phyloP scores from a whole-genome alignment of 192 early-diverging fungal genomes.

The Chytriomyces sp. region DNA sequence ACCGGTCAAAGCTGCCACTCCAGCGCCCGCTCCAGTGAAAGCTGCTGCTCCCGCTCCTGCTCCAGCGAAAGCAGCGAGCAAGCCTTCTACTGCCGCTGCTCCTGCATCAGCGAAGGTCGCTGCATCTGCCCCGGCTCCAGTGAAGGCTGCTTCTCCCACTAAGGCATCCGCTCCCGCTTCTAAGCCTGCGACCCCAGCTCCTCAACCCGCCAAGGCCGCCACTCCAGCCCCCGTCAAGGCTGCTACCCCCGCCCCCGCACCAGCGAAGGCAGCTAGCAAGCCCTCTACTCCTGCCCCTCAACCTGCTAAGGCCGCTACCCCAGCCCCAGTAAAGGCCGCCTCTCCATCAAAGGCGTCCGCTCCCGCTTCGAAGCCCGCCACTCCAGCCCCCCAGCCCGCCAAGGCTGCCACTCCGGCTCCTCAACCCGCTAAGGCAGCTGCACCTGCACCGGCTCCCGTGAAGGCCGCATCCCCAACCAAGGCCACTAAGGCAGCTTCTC shows the following conservation, averaged over 20 bases:
- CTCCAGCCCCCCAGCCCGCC: not conserved
- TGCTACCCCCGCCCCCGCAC: not conserved
- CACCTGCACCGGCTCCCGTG: not conserved
- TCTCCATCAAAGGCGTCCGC: not conserved
- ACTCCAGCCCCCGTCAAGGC: not conserved
- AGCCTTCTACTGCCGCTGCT: constrained; percentile 7
- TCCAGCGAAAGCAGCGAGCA: constrained; percentile 1
- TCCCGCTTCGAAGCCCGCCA: not conserved
- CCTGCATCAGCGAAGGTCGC: constrained; percentile 8
- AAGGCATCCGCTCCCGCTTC: not conserved
- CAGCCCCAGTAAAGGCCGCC: not conserved
- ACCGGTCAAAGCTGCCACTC: constrained; percentile 9
- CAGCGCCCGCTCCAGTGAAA: not conserved
- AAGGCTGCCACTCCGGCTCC: not conserved
- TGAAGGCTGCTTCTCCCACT: no score
- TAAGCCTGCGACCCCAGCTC: not conserved
- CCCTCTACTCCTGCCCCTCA: not conserved
- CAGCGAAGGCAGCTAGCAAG: not conserved
- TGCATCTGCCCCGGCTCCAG: not conserved
- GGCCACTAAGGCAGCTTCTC: not conserved
- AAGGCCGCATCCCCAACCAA: not conserved
- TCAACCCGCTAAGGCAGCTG: not conserved
- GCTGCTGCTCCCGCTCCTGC: constrained; percentile 4
- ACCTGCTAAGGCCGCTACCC: not conserved
- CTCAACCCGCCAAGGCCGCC: not conserved